Conservation (phyloP, 2,329 filamentous ascomycete genomes). For the Xylariaceae sp. region DNA sequence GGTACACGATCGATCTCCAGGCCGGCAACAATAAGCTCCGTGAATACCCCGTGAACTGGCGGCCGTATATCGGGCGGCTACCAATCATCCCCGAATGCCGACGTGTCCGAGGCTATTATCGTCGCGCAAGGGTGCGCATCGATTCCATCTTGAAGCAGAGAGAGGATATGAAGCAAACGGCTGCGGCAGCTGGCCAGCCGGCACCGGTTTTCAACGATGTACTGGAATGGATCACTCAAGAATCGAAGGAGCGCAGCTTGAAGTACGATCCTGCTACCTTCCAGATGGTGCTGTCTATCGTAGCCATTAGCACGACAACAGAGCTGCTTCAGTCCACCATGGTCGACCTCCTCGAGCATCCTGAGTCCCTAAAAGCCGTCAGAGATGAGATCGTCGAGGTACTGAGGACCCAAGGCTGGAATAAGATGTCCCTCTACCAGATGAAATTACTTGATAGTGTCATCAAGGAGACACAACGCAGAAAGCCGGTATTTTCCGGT, state of each 20-base stretch:
- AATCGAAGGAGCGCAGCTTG: slow-evolving; percentile 24
- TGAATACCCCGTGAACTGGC: slow-evolving; percentile 34
- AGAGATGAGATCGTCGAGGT: slow-evolving; percentile 38
- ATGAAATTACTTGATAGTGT: slow-evolving; percentile 34
- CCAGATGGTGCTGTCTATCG: slow-evolving; percentile 30
- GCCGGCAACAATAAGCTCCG: slow-evolving; percentile 30
- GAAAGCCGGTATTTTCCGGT: slow-evolving; percentile 26
- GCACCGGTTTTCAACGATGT: slow-evolving; percentile 30
- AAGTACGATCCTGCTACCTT: slow-evolving; percentile 26
- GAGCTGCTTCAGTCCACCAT: slow-evolving; percentile 32
- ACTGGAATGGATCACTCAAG: slow-evolving; percentile 37
- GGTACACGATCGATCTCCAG: slow-evolving; percentile 34
- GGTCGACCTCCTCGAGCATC: slow-evolving; percentile 36
- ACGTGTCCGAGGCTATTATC: slow-evolving; percentile 28
- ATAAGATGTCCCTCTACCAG: slow-evolving; percentile 26
- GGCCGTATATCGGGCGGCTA: slow-evolving; percentile 37
- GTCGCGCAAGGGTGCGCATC: slow-evolving; percentile 24
- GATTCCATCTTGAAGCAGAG: slow-evolving; percentile 22
- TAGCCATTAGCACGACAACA: slow-evolving; percentile 35
- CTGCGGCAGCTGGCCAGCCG: slow-evolving; percentile 14
- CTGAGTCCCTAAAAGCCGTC: slow-evolving; percentile 38
- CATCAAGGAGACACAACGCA: slow-evolving; percentile 34
- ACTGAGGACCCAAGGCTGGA: slow-evolving; percentile 21
- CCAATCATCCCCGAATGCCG: slow-evolving; percentile 34
- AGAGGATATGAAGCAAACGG: slow-evolving; percentile 11